Evolutionary conservation across 495 filamentous ascomycete species (phyloP), one percentile per base, ranked within the genome.

Genomic region (Aspergillus steynii): DNA sequence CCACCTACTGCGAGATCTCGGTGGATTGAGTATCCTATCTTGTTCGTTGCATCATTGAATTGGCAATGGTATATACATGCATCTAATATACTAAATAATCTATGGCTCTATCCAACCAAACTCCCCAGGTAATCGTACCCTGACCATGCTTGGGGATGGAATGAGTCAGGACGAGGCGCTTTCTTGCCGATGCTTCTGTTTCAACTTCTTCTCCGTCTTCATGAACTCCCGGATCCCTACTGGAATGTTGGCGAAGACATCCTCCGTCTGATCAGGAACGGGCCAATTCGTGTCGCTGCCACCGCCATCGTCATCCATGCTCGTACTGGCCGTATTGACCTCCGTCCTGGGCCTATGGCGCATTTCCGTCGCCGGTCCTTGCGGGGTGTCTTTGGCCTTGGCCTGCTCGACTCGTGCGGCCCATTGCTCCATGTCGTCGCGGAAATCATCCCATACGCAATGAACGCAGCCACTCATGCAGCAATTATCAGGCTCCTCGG

Each of bases 401-500:
- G 90, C 90, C 68, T 85, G 80, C 50, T 77, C 72, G 14, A 81
- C 78, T 58, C 81, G 78, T 3, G 73, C 77, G 28, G 86, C 90
- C 91, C 92, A 97, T 50, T 90, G 89, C 69, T 98, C 93, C 76
- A 97, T 80, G 58, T 96, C 93, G 61, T 98, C 93, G 4, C 92
- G 80, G 74, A 88, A 96, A 49, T 83, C 79, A 71, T 97, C 94
- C 94, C 94, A 99, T 10, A 96, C 94, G 72, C 95, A 99, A 71
- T 98, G 93, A 31, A 97, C 93, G 71, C 95, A 99, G 29, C 95
- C 95, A 66, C 88, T 92, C 95, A 98, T 99, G 77, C 95, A 99
- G 83, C 95, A 99, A 74, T 98, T 97, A 72, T 97, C 95, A 14
- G 95, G 95, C 72, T 99, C 95, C 55, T 86, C 83, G 7, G 95